phyloP scores from a whole-genome alignment of 306 rosid species.

The Carpinus fangiana region DNA sequence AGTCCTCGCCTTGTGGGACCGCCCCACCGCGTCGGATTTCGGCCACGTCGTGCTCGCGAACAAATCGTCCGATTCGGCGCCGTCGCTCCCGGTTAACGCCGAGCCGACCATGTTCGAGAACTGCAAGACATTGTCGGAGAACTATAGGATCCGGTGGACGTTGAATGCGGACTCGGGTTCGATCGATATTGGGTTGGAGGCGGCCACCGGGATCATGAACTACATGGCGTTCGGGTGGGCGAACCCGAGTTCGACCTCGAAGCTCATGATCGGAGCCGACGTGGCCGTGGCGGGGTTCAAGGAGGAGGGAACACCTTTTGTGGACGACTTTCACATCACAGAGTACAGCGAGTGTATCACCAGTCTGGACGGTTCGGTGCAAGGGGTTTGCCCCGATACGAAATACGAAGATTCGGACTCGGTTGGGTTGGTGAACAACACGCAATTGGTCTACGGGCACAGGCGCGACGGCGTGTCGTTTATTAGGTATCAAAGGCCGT shows the following conservation, averaged over 20 bases:
- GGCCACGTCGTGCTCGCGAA: slow-evolving; percentile 55
- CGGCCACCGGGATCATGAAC: slow-evolving; percentile 58
- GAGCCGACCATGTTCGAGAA: slow-evolving; percentile 71
- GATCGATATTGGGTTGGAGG: slow-evolving; percentile 78
- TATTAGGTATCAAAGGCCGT: slow-evolving; percentile 63
- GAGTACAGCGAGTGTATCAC: slow-evolving; percentile 61
- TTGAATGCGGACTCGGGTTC: slow-evolving; percentile 47
- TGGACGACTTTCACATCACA: slow-evolving; percentile 73
- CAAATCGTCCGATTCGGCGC: slow-evolving; percentile 30
- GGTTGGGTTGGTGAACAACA: slow-evolving; percentile 50
- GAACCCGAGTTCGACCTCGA: slow-evolving; percentile 42
- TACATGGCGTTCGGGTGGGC: slow-evolving; percentile 98
- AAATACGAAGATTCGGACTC: slow-evolving; percentile 45
- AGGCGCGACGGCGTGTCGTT: slow-evolving; percentile 76
- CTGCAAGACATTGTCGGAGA: slow-evolving; percentile 58
- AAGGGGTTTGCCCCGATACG: slow-evolving; percentile 90
- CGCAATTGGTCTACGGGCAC: slow-evolving; percentile 66
- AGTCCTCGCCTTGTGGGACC: slow-evolving; percentile 82
- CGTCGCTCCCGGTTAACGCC: slow-evolving; percentile 31
- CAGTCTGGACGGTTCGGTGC: slow-evolving; percentile 44
- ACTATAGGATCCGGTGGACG: slow-evolving; percentile 75
- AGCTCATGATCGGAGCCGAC: slow-evolving; percentile 75
- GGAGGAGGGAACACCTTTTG: slow-evolving; percentile 73
- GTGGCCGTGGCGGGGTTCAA: slow-evolving; percentile 73
- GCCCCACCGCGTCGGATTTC: slow-evolving; percentile 69